Evolutionary conservation across 2,329 filamentous ascomycete genomes (phyloP).

Genomic region (Sordariomycetes sp.): DNA sequence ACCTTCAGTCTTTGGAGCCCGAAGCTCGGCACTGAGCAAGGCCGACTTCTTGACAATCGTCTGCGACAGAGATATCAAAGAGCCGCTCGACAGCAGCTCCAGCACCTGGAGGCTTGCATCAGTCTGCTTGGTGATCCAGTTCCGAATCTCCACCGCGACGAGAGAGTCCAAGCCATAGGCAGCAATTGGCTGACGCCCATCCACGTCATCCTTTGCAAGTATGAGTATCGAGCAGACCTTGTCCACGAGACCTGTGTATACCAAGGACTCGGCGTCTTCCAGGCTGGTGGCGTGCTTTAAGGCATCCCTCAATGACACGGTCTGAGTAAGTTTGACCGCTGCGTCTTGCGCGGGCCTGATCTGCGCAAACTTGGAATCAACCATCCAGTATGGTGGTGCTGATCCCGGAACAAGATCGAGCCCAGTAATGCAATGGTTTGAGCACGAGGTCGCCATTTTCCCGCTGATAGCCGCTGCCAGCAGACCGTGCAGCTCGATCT

Average conservation of each 20-base stretch:
- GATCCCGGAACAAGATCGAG: constrained; percentile 35
- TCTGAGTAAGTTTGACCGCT: background rate
- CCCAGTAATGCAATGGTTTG: constrained; percentile 43
- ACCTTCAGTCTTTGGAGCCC: background rate
- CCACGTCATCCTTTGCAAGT: no score
- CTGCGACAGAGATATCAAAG: background rate
- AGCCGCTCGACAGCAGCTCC: background rate
- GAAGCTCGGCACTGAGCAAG: background rate
- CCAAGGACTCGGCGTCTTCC: constrained; percentile 33
- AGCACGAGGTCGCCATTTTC: constrained; percentile 28
- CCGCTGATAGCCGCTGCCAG: constrained; percentile 41
- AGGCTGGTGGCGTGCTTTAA: constrained; percentile 31
- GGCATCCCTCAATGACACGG: constrained; percentile 4
- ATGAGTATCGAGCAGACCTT: background rate
- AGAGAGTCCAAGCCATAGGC: no score
- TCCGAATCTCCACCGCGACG: no score
- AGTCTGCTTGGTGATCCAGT: no score
- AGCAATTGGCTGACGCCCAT: no score
- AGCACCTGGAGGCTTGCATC: no score
- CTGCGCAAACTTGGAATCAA: constrained; percentile 44
- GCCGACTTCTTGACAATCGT: constrained; percentile 1
- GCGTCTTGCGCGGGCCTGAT: constrained; percentile 23
- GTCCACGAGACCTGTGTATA: constrained; percentile 16
- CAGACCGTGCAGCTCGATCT: constrained; percentile 44
- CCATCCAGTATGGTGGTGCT: constrained; percentile 41